These are phyloP conservation scores for Citrus hindsii DNA, from an alignment of 345 rosid species.

Conservation along the genomic window DNA sequence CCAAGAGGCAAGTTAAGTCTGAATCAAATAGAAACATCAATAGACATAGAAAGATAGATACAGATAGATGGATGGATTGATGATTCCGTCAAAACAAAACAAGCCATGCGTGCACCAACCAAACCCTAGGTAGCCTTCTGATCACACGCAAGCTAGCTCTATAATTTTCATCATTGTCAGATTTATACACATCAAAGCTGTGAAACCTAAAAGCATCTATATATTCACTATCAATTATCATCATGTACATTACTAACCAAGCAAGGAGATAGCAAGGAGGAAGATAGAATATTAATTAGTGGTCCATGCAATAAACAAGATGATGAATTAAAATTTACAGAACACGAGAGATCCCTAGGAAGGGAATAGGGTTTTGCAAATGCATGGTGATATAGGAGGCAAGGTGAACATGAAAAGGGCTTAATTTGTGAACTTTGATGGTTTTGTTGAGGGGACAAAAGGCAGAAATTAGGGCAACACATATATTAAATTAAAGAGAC, in stretches of 20 bases:
- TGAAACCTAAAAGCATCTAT: background rate
- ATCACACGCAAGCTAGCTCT: constrained; percentile 41
- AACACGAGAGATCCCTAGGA: constrained; percentile 46
- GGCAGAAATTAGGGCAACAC: constrained; percentile 54
- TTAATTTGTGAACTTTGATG: constrained; percentile 50
- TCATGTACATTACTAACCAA: background rate
- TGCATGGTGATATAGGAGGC: constrained; percentile 43
- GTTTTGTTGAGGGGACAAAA: constrained; percentile 69
- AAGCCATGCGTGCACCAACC: constrained; percentile 35
- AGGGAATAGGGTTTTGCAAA: constrained; percentile 18
- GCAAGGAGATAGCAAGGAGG: background rate
- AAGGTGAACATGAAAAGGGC: constrained; percentile 37
- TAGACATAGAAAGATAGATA: constrained; percentile 15
- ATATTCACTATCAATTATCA: background rate
- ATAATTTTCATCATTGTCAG: background rate
- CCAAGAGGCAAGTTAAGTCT: constrained; percentile 32
- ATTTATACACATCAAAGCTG: background rate
- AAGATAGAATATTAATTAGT: background rate
- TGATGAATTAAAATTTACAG: constrained; percentile 19
- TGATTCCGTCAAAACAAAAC: constrained; percentile 13
- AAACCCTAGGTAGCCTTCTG: constrained; percentile 21
- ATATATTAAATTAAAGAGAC: constrained; percentile 35
- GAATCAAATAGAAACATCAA: constrained; percentile 25
- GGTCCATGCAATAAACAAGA: constrained; percentile 24
- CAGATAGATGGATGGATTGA: constrained; percentile 14